Evolutionary conservation across 1,139 yeast species (phyloP), one percentile per base, ranked within the genome.

Genomic region (Saccharomyces hybrid): DNA sequence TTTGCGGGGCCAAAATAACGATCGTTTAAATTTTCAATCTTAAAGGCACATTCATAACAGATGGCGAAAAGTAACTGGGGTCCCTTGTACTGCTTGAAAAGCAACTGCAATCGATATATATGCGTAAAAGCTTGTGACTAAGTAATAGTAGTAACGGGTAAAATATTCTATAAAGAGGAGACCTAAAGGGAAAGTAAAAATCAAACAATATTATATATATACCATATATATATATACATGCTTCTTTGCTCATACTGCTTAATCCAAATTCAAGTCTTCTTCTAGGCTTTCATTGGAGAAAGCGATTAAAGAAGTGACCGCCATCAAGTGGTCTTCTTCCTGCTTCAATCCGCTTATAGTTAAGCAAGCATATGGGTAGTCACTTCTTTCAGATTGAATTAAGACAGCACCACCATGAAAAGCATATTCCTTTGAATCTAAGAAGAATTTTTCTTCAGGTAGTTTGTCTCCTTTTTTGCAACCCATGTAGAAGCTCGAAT

Each of bases 391-490:
- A 16, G 80, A 71, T 51, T 77, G 73, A 50, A 83, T 69, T 1
- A 87, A 86, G 53, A 82, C 77, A 53, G 82, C 80, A 48, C 88
- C 88, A 9, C 87, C 88, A 60, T 82, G 86, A 50, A 75, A 68
- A 9, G 86, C 82, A 61, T 74, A 82, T n/a, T 81, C 83, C 27
- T 61, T 58, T 19, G 77, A 72, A 25, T 76, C 71, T 23, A 72
- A 63, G 59, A 72, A 77, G 56, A 74, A 73, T n/a, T 76, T 77
- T 19, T 75, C 75, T 42, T 63, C 67, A 23, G 66, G 62, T 8
- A 60, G 56, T 16, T 52, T 54, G 5, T 53, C 54, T 23, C 64
- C 62, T 53, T 60, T 59, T 63, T 80, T 78, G 59, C 75, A 75
- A 11, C 86, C 85, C 69, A 82, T 70, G 61, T 69, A 77, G 63